phyloP scores from a whole-genome alignment of 768 basidiomycete genomes.

The Russula earlei region DNA sequence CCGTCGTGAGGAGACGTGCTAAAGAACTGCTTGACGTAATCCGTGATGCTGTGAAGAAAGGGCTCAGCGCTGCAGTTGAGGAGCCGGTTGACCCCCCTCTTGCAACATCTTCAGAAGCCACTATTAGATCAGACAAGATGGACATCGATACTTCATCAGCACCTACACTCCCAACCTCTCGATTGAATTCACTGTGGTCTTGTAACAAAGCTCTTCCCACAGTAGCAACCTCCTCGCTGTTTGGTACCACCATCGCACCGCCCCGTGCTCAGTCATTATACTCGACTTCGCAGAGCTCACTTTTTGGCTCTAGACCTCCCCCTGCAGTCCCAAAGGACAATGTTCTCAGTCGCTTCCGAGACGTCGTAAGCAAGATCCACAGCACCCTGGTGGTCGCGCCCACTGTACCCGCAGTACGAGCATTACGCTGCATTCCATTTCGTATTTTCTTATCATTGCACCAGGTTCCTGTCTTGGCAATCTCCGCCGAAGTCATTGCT shows the following conservation, averaged over 20 bases:
- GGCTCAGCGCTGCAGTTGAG: conserved; percentile 2
- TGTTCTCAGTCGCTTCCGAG: conserved; percentile 32
- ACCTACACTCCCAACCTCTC: background rate
- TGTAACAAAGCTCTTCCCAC: background rate
- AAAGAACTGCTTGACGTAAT: conserved; percentile 62
- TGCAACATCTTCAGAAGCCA: background rate
- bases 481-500: conserved; percentile 11
- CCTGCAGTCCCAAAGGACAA: background rate
- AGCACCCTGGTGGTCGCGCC: conserved; percentile 54
- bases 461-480: background rate
- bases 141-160: conserved; percentile 1
- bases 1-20: conserved; percentile 50
- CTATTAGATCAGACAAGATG: background rate
- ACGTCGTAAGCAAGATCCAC: conserved; percentile 58
- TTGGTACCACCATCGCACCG: conserved; percentile 9
- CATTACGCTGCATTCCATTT: background rate
- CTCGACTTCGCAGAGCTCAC: conserved; percentile 31
- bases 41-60: conserved; percentile 35
- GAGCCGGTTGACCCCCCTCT: background rate
- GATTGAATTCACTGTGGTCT: conserved; percentile 6
- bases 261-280: conserved; percentile 4
- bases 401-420: conserved; percentile 35
- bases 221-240: conserved; percentile 18
- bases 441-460: background rate
- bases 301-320: conserved; percentile 29